These are phyloP conservation scores for Immersiella caudata DNA, from an alignment of 495 filamentous ascomycete species.

Conservation along the genomic window DNA sequence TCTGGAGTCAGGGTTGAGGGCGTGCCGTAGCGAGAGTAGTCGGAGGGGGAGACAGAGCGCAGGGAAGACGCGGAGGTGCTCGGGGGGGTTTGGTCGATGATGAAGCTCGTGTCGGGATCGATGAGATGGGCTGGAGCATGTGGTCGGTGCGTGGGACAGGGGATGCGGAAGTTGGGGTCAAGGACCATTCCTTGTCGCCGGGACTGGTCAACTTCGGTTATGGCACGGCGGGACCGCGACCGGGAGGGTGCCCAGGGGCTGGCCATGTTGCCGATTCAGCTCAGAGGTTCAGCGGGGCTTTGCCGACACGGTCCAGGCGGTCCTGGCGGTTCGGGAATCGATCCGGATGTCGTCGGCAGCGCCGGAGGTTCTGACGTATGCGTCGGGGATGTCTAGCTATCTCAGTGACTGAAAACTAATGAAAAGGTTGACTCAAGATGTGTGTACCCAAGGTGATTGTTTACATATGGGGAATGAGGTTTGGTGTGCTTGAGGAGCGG, in stretches of 20 bases:
- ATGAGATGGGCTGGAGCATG: background rate
- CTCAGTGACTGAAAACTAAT: too few relatives aligned
- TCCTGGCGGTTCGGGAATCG: too few relatives aligned
- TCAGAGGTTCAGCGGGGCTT: background rate
- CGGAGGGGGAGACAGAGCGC: background rate
- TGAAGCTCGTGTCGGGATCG: background rate
- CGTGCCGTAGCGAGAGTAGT: background rate
- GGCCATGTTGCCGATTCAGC: background rate
- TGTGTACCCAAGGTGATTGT: too few relatives aligned
- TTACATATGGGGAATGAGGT: too few relatives aligned
- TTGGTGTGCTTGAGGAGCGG: background rate
- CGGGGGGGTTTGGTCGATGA: background rate
- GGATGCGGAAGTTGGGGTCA: background rate
- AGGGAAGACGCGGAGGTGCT: background rate
- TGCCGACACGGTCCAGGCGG: background rate
- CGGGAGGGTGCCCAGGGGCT: background rate
- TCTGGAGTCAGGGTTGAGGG: background rate
- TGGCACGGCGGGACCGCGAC: background rate
- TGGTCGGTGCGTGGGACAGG: background rate
- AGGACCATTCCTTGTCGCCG: background rate
- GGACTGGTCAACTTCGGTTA: background rate
- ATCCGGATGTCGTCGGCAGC: too few relatives aligned
- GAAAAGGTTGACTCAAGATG: too few relatives aligned
- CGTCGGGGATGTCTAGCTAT: too few relatives aligned
- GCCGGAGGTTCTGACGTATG: too few relatives aligned